Percentiles rank a stretch among this genome's conserved stretches.
phyloP scores from a whole-genome alignment of 2,329 filamentous ascomycete genomes.

The Venturia oleaginea region DNA sequence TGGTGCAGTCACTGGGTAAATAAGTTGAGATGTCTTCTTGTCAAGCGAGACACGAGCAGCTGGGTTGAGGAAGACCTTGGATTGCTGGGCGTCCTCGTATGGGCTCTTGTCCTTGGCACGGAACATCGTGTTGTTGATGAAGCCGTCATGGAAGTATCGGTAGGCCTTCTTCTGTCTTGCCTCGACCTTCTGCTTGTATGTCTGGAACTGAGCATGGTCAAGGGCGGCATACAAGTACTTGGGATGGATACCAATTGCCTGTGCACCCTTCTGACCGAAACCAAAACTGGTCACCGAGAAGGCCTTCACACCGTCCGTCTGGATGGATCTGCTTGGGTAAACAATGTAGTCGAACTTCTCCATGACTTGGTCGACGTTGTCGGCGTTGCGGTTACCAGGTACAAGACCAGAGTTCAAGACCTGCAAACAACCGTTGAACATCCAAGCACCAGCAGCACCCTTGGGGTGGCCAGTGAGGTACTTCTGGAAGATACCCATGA shows the following conservation, averaged over 20 bases:
- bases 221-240: conserved; percentile 94
- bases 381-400: conserved; percentile 93
- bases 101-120: conserved; percentile 88
- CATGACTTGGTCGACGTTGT: conserved; percentile 94
- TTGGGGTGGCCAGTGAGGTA: conserved; percentile 98
- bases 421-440: conserved; percentile 97
- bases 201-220: conserved; percentile 70
- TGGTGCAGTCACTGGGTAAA: conserved; percentile 55
- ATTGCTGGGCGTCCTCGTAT: conserved; percentile 80
- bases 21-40: conserved; percentile 76
- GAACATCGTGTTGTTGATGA: conserved; percentile 97
- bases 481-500: conserved; percentile 98
- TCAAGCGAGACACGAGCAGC: conserved; percentile 75
- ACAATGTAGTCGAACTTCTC: conserved; percentile 97
- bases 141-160: conserved; percentile 94
- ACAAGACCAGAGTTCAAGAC: conserved; percentile 90
- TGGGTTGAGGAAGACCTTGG: conserved; percentile 86
- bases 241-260: conserved; percentile 93
- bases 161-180: conserved; percentile 97
- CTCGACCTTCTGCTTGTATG: conserved; percentile 82
- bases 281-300: conserved; percentile 99
- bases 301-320: conserved; percentile 96
- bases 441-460: conserved; percentile 98
- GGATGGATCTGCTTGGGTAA: conserved; percentile 88
- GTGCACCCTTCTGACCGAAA: conserved; percentile 97